Evolutionary conservation across 1,284 basidiomycete species (phyloP), one percentile per base, ranked within the genome.

Genomic region (Ceratobasidium sp.): DNA sequence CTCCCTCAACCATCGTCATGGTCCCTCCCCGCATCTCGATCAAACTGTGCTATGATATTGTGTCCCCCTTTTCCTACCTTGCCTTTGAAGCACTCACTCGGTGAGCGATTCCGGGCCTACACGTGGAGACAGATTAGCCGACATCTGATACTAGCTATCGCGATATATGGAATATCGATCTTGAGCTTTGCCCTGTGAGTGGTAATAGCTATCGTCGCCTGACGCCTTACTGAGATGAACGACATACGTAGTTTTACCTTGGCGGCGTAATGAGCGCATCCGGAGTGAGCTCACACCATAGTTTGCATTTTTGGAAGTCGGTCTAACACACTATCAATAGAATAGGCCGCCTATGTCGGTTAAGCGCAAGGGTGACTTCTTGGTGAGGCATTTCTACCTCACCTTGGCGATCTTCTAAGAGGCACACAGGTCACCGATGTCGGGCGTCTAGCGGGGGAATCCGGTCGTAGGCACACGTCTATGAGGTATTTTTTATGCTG

Each of bases 11-110:
- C n/a, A 24, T 11, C 13, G 54, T 37, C 34, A 69, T 69, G 66
- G 54, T 31, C 29, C 66, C 66, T 56, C 66, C 66, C 48, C 66
- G 54, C 11, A 58, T 69, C 39, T 58, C 66, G 51, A 58, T 69
- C 66, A 69, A 69, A 69, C 54, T 69, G 37, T 69, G 54, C 53
- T 69, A 69, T 43, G 66, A 69, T 69, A 46, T 69, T 46, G 66
- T 69, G 19, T 69, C 66, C 27, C 66, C 66, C 14, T 69, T 58
- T 69, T 69, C 66, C 7, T 69, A 69, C n/a, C 51, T 69, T 31
- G 66, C 66, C 51, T 69, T 69, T 58, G 66, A 69, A 24, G 43
- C 39, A 39, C 66, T 69, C 24, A 27, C 41, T 43, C 66, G 66
- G 66, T 69, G 24, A 41, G 64, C 11, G 14, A n/a, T 22, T 51